Conservation (phyloP, 2,329 filamentous ascomycete genomes). For the Talaromyces sp. region DNA sequence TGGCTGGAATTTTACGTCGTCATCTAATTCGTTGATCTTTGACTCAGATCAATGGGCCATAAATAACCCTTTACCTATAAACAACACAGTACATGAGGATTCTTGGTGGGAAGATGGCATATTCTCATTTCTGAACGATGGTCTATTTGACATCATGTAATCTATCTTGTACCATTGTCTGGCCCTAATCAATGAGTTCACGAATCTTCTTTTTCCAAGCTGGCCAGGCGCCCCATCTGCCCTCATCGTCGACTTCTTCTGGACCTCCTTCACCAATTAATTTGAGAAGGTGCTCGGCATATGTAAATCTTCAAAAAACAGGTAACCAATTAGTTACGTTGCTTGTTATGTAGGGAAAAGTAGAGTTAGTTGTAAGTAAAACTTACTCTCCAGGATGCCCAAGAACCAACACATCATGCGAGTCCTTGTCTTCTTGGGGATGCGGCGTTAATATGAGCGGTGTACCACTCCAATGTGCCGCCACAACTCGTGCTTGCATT, state of each 20-base stretch:
- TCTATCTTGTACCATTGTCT: too few species aligned
- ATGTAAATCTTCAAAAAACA: background rate
- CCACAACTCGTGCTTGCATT: background rate
- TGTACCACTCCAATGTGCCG: background rate
- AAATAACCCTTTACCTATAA: background rate
- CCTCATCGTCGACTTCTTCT: background rate
- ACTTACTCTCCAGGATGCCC: background rate
- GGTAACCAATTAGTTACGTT: too few species aligned
- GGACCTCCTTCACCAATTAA: constrained; percentile 1
- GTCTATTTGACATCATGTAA: constrained; percentile 1
- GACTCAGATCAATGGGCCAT: background rate
- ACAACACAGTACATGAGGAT: background rate
- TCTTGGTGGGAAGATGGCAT: constrained; percentile 1
- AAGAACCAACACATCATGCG: constrained; percentile 1
- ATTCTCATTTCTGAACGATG: constrained; percentile 4
- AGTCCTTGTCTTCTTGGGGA: background rate
- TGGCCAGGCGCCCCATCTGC: constrained; percentile 5
- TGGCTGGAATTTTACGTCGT: background rate
- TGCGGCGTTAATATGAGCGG: background rate
- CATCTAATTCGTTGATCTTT: background rate
- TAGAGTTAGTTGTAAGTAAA: too few species aligned
- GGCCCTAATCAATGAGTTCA: background rate
- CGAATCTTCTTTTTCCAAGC: constrained; percentile 2
- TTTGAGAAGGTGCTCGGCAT: background rate
- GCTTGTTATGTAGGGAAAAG: too few species aligned